Evolutionary conservation across 1,284 basidiomycete species (phyloP), one percentile per base, ranked within the genome.

Genomic region (Marasmius sp.): DNA sequence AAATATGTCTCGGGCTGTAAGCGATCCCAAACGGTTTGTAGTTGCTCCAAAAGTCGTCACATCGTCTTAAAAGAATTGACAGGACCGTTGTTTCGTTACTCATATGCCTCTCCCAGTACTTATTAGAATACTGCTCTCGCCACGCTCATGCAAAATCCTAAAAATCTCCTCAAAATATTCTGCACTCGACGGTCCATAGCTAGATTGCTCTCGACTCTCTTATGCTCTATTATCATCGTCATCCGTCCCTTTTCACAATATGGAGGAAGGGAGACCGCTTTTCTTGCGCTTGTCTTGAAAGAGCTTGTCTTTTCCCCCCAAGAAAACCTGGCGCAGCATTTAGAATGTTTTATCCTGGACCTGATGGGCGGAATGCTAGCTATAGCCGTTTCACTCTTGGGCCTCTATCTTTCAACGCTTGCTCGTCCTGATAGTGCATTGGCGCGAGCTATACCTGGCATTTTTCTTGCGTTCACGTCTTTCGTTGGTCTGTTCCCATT

Each of bases 221-320:
- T 83, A 20, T 83, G 81, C 65, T 73, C 73, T 11, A 58, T 78
- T 27, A 62, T 78, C 38, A 71, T 83, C 50, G 79, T 78, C 33
- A 63, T 80, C 11, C 77, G 73, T 6, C 79, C 80, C 0, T 77
- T 80, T 61, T 78, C 80, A 14, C 68, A 61, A 33, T 68, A 78
- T 22, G 82, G 81, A 5, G 80, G 81, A 4, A 60, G 16, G 16
- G 45, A 64, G 2, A 75, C 71, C 55, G 80, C 79, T 22, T 83
- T 81, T 67, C 71, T 83, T 1, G 77, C 79, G 4, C 70, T 83
- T 6, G 75, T 78, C 1, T 64, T 83, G 34, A 82, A 83, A 63
- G 81, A 82, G 61, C 75, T 83, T 7, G 76, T 81, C 43, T 83
- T 84, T 66, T 77, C 78, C 9, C 76, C 79, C 0, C 80, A 84